phyloP scores from a whole-genome alignment of 2,329 filamentous ascomycete genomes.

The Xylaria multiplex region DNA sequence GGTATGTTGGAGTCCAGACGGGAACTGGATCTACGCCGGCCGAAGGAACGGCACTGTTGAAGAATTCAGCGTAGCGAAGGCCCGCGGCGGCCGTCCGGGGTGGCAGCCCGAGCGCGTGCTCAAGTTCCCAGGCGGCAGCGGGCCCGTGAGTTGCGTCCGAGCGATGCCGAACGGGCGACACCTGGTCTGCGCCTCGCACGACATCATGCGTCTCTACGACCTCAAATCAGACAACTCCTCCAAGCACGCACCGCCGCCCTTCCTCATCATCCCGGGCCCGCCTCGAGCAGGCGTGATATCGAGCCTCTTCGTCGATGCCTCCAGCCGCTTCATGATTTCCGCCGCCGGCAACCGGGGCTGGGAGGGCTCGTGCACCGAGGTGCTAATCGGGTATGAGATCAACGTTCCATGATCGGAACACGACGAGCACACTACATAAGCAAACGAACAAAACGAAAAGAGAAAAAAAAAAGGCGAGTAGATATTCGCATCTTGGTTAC shows the following conservation, averaged over 20 bases:
- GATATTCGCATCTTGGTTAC: neutral
- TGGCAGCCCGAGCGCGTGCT: slow-evolving; percentile 81
- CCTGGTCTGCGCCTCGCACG: slow-evolving; percentile 90
- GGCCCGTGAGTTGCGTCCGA: slow-evolving; percentile 85
- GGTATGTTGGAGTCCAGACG: slow-evolving; percentile 94
- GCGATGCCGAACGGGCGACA: slow-evolving; percentile 94
- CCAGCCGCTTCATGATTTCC: slow-evolving; percentile 89
- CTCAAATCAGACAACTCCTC: slow-evolving; percentile 72
- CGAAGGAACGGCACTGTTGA: slow-evolving; percentile 92
- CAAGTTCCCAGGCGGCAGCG: slow-evolving; percentile 88
- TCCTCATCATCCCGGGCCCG: slow-evolving; percentile 93
- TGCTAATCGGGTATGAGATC: slow-evolving; percentile 95
- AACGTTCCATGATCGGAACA: slow-evolving; percentile 50
- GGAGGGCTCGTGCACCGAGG: slow-evolving; percentile 91
- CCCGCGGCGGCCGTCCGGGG: slow-evolving; percentile 67
- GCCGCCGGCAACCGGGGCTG: slow-evolving; percentile 92
- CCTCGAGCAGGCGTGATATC: slow-evolving; percentile 86
- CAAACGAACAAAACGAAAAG: neutral
- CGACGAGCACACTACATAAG: neutral
- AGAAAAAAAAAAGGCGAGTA: neutral
- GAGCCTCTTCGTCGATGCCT: slow-evolving; percentile 85
- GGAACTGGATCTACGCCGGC: slow-evolving; percentile 94
- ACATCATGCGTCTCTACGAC: slow-evolving; percentile 94
- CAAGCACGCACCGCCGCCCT: slow-evolving; percentile 85
- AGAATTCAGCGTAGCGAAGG: slow-evolving; percentile 88